Evolutionary conservation across 768 basidiomycete genomes (phyloP).

Genomic region (Scleroderma citrinum): DNA sequence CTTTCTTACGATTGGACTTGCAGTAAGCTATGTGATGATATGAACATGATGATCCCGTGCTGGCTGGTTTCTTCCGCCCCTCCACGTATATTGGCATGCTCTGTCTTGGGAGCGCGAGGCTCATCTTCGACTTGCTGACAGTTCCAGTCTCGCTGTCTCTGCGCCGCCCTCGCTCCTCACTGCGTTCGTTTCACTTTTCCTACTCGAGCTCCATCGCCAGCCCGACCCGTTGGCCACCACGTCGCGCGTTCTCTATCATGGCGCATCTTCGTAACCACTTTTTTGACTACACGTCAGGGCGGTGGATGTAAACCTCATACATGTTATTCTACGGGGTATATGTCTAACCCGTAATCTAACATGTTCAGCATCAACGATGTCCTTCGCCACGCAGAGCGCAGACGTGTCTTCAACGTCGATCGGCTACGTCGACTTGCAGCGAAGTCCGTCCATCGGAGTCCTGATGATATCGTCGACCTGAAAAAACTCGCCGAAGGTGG

Average conservation of each 20-base stretch:
- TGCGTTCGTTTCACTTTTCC: conserved; percentile 14
- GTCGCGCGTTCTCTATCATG: conserved; percentile 22
- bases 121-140: conserved; percentile 22
- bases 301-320: too few species aligned
- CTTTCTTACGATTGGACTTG: too few species aligned
- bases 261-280: conserved; percentile 27
- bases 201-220: conserved; percentile 15
- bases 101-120: conserved; percentile 14
- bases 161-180: conserved; percentile 15
- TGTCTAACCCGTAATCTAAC: too few species aligned
- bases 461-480: too few species aligned
- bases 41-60: neutral
- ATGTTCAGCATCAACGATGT: too few species aligned
- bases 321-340: too few species aligned
- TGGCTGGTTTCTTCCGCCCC: neutral
- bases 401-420: too few species aligned
- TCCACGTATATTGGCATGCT: neutral
- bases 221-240: conserved; percentile 6
- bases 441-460: too few species aligned
- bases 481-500: too few species aligned
- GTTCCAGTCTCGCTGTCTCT: conserved; percentile 14
- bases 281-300: conserved; percentile 40
- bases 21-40: too few species aligned
- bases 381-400: too few species aligned
- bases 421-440: too few species aligned